phyloP scores from a whole-genome alignment of 2,329 filamentous ascomycete species.

The Cytospora chrysosperma region DNA sequence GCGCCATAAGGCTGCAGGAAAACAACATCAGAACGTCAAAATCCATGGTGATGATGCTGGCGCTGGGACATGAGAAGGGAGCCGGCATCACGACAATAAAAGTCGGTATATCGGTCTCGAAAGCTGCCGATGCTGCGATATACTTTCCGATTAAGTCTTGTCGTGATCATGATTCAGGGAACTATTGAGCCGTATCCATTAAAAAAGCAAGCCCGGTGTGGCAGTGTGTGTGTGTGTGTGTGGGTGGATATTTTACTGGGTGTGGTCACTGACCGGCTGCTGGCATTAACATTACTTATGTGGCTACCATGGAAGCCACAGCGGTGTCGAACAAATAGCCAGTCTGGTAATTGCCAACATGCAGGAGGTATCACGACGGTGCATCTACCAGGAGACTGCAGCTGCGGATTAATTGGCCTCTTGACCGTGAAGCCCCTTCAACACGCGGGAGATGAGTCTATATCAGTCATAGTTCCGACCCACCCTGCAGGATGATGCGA shows the following conservation, averaged over 20 bases:
- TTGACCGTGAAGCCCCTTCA: not conserved
- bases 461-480: not conserved
- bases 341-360: conserved; percentile 12
- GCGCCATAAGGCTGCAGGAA: conserved; percentile 12
- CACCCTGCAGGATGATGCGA: conserved; percentile 17
- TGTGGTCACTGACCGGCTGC: not conserved
- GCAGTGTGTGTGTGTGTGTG: too few relatives aligned
- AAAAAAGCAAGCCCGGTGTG: not conserved
- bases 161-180: conserved; percentile 12
- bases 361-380: conserved; percentile 4
- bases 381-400: not conserved
- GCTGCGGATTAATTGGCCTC: not conserved
- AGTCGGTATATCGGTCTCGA: conserved; percentile 11
- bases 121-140: conserved; percentile 12
- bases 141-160: conserved; percentile 12
- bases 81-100: not conserved
- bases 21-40: conserved; percentile 8
- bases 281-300: too few relatives aligned
- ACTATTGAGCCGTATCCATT: conserved; percentile 6
- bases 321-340: conserved; percentile 2
- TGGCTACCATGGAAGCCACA: not conserved
- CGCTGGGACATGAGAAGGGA: not conserved
- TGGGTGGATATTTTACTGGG: not conserved
- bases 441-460: not conserved
- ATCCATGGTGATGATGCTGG: not conserved